Percentiles rank a stretch among this genome's conserved stretches.
Conservation (phyloP, 306 rosid species). For the Rosa chinensis region DNA sequence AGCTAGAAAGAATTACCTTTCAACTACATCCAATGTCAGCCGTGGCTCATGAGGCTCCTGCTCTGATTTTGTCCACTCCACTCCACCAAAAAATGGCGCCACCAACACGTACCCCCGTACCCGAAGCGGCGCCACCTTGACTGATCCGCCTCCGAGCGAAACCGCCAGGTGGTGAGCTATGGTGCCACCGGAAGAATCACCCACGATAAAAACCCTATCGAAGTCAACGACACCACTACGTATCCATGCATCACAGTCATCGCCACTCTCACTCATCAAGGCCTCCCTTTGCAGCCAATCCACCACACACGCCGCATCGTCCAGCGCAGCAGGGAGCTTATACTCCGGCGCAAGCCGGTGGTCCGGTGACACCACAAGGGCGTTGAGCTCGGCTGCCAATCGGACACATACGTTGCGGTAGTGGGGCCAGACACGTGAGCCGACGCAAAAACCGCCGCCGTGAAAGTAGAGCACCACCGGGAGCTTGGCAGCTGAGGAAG, state of each 20-base stretch:
- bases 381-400: conserved; percentile 48
- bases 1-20: conserved; percentile 46
- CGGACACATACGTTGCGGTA: conserved; percentile 67
- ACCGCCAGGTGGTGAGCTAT: conserved; percentile 85
- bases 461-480: conserved; percentile 64
- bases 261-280: conserved; percentile 14
- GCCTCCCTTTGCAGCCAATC: conserved; percentile 62
- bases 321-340: conserved; percentile 70
- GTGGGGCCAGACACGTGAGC: conserved; percentile 76
- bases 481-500: conserved; percentile 8
- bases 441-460: conserved; percentile 90
- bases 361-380: conserved; percentile 54
- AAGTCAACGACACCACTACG: conserved; percentile 40
- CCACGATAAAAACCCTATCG: conserved; percentile 58
- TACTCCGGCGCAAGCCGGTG: conserved; percentile 83
- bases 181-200: conserved; percentile 92
- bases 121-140: conserved; percentile 37
- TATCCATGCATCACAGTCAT: conserved; percentile 55
- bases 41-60: conserved; percentile 54
- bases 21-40: conserved; percentile 61
- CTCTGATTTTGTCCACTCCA: conserved; percentile 68
- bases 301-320: conserved; percentile 60
- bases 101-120: conserved; percentile 62
- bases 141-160: conserved; percentile 34
- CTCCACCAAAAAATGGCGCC: conserved; percentile 93